phyloP scores from a whole-genome alignment of 2,329 filamentous ascomycete species.

The Coniochaeta sp. region DNA sequence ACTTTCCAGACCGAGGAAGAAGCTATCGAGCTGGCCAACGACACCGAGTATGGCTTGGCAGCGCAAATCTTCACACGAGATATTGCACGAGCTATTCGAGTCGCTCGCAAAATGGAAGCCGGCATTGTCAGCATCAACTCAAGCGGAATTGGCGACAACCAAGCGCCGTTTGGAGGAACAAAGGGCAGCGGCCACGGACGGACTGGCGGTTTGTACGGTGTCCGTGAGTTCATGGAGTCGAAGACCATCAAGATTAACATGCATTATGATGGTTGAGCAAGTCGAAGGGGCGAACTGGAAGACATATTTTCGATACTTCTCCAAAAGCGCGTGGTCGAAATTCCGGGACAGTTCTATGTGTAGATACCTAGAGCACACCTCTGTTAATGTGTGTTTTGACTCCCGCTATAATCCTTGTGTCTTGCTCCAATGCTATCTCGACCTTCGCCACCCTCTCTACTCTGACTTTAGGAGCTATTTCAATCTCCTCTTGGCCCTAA shows the following conservation, averaged over 20 bases:
- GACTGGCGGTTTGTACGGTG: constrained; percentile 22
- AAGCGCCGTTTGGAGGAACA: constrained; percentile 29
- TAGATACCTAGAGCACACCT: too few species aligned
- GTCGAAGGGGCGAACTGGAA: too few species aligned
- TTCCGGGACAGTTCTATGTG: too few species aligned
- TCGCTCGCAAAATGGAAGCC: constrained; percentile 40
- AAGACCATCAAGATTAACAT: constrained; percentile 20
- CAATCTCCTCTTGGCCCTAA: too few species aligned
- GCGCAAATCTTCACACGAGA: constrained; percentile 44
- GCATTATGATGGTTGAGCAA: constrained; percentile 2
- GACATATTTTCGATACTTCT: too few species aligned
- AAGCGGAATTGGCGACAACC: constrained; percentile 21
- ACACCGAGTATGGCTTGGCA: constrained; percentile 46
- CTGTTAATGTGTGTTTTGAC: too few species aligned
- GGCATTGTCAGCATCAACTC: constrained; percentile 49
- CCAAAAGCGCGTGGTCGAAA: too few species aligned
- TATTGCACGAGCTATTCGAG: constrained; percentile 26
- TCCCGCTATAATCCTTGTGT: too few species aligned
- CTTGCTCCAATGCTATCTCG: too few species aligned
- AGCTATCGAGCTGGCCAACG: constrained; percentile 40
- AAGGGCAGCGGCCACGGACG: constrained; percentile 29
- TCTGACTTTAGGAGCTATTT: too few species aligned
- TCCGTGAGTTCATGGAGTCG: constrained; percentile 24
- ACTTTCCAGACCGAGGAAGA: constrained; percentile 45
- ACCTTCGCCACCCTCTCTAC: too few species aligned